Evolutionary conservation across 1,284 basidiomycete species (phyloP).

Genomic region (Tylopilus orsonianus): DNA sequence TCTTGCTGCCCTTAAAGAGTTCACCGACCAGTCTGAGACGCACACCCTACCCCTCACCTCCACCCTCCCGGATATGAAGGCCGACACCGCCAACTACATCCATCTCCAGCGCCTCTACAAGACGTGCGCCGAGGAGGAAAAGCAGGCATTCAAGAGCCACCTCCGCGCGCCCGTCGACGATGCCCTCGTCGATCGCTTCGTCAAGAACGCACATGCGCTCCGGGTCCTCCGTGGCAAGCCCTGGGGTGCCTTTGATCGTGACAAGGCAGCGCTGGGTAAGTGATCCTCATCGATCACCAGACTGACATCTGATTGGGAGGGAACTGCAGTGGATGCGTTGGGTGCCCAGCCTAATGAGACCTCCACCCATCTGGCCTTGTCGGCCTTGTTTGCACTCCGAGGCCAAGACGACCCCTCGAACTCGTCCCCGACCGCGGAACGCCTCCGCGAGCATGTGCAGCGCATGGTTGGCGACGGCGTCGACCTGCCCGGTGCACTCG

Average conservation of each 20-base stretch:
- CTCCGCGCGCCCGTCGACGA: slow-evolving; percentile 46
- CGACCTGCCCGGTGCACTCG: slow-evolving; percentile 60
- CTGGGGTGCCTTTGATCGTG: slow-evolving; percentile 59
- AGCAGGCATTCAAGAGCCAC: slow-evolving; percentile 50
- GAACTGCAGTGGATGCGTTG: slow-evolving; percentile 38
- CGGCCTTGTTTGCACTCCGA: slow-evolving; percentile 52
- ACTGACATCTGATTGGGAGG: not conserved
- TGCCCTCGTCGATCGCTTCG: slow-evolving; percentile 75
- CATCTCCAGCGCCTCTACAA: slow-evolving; percentile 80
- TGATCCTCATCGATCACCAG: slow-evolving; percentile 7
- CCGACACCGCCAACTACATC: slow-evolving; percentile 83
- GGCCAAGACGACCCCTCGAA: slow-evolving; percentile 34
- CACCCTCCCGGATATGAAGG: slow-evolving; percentile 95
- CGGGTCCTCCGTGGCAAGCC: slow-evolving; percentile 74
- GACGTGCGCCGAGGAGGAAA: slow-evolving; percentile 68
- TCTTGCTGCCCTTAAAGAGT: slow-evolving; percentile 71
- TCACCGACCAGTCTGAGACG: slow-evolving; percentile 48
- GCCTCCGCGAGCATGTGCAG: slow-evolving; percentile 37
- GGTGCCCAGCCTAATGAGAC: slow-evolving; percentile 48
- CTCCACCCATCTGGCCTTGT: slow-evolving; percentile 65
- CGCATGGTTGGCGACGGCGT: slow-evolving; percentile 36
- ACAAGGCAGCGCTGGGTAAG: slow-evolving; percentile 59
- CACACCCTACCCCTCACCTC: slow-evolving; percentile 52
- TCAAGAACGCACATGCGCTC: slow-evolving; percentile 87
- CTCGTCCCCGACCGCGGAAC: slow-evolving; percentile 32